These are phyloP conservation scores for Pleoardoris graminearum DNA, from an alignment of 2,329 filamentous ascomycete genomes.

Conservation along the genomic window DNA sequence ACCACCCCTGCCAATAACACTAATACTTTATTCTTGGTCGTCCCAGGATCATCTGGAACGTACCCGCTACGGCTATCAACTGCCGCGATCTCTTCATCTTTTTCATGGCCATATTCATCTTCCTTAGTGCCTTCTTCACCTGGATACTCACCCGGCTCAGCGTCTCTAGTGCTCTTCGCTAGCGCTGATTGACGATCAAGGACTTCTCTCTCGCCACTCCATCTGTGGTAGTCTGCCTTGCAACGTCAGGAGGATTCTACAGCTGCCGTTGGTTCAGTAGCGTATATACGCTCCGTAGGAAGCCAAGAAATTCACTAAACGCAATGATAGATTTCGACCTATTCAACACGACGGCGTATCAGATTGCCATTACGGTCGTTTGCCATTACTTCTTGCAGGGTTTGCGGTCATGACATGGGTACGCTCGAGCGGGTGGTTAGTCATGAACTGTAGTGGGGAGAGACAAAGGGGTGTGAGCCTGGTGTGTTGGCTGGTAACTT, in stretches of 20 bases:
- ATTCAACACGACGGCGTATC: slow-evolving; percentile 14
- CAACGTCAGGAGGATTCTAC: slow-evolving; percentile 25
- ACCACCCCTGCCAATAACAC: too few relatives aligned
- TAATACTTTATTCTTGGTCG: too few relatives aligned
- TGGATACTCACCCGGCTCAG: neutral
- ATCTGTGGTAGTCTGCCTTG: slow-evolving; percentile 20
- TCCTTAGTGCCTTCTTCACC: slow-evolving; percentile 14
- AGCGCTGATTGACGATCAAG: slow-evolving; percentile 22
- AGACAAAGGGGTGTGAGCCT: slow-evolving; percentile 10
- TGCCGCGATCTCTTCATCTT: slow-evolving; percentile 24
- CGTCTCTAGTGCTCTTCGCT: slow-evolving; percentile 12
- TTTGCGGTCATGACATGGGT: slow-evolving; percentile 15
- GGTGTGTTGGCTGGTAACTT: neutral
- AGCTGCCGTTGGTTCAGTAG: slow-evolving; percentile 25
- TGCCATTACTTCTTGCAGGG: slow-evolving; percentile 7
- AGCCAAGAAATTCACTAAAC: slow-evolving; percentile 13
- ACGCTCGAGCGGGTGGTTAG: slow-evolving; percentile 11
- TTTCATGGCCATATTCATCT: slow-evolving; percentile 13
- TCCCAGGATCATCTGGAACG: slow-evolving; percentile 23
- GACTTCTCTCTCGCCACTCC: slow-evolving; percentile 21
- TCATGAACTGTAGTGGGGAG: slow-evolving; percentile 19
- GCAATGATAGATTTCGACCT: slow-evolving; percentile 3
- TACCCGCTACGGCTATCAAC: slow-evolving; percentile 21
- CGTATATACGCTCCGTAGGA: slow-evolving; percentile 7
- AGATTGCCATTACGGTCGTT: slow-evolving; percentile 11